A percentile compares a stretch with the other conserved stretches of the same genome.
Conservation (phyloP, 129 eudicot species). For the Rutidosis leptorrhynchoides region DNA sequence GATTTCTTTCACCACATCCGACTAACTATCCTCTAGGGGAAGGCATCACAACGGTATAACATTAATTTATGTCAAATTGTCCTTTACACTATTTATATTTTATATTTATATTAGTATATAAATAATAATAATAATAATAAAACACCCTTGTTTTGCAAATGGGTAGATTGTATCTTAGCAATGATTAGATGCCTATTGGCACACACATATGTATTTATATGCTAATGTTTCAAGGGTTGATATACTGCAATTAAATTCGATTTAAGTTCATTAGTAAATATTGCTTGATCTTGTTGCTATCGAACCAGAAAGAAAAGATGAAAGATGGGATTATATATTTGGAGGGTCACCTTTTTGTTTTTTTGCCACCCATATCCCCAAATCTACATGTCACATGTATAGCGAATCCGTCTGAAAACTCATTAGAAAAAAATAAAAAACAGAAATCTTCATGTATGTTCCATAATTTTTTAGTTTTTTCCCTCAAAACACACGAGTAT, state of each 20-base stretch:
- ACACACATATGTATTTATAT: background rate
- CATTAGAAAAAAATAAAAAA: no score
- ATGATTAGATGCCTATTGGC: conserved; percentile 22
- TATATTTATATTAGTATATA: no score
- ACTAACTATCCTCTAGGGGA: conserved; percentile 50
- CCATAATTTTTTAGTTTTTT: no score
- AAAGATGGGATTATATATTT: no score
- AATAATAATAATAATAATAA: no score
- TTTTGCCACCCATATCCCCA: no score
- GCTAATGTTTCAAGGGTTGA: background rate
- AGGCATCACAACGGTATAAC: conserved; percentile 48
- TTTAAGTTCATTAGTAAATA: background rate
- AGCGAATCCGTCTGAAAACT: no score
- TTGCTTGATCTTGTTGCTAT: background rate
- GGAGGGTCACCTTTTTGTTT: no score
- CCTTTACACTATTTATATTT: conserved; percentile 1
- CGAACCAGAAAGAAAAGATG: no score
- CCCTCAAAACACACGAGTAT: no score
- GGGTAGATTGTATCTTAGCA: conserved; percentile 15
- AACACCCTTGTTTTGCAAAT: background rate
- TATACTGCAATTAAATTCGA: background rate
- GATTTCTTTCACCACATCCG: conserved; percentile 45
- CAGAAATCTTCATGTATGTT: no score
- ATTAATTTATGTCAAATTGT: conserved; percentile 1
- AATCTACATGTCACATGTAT: no score